Percentiles rank a stretch among this genome's conserved stretches.
Evolutionary conservation across 148 eudicot species (phyloP).

Genomic region (Camellia lanceoleosa): DNA sequence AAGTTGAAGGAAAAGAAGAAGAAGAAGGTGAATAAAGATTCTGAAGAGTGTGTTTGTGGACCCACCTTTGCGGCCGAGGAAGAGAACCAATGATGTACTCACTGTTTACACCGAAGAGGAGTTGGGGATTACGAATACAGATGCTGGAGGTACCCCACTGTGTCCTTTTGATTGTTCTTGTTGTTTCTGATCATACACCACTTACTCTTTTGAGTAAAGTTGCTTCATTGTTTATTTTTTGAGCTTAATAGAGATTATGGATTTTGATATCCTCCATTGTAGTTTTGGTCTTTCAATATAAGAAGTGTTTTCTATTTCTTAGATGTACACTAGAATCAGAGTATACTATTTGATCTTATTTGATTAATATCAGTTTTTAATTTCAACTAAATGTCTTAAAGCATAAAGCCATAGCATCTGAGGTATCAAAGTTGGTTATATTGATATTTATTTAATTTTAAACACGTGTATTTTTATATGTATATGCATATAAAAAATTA

Average conservation of each 20-base stretch:
- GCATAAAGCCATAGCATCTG: background rate
- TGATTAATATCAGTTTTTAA: background rate
- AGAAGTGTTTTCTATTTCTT: background rate
- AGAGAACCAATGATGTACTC: conserved; percentile 62
- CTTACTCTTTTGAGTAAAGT: too few species aligned
- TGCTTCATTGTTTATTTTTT: too few species aligned
- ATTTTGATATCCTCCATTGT: background rate
- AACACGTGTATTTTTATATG: too few species aligned
- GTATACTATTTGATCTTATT: background rate
- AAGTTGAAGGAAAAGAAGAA: background rate
- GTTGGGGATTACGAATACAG: conserved; percentile 52
- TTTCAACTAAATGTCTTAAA: background rate
- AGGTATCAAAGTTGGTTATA: too few species aligned
- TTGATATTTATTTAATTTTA: too few species aligned
- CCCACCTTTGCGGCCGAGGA: conserved; percentile 36
- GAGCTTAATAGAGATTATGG: background rate
- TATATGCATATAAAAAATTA: too few species aligned
- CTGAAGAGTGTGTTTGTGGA: conserved; percentile 19
- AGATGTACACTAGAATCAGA: background rate
- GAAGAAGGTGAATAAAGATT: conserved; percentile 10
- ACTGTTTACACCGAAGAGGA: conserved; percentile 60
- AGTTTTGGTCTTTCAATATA: background rate
- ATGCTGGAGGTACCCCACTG: conserved; percentile 61
- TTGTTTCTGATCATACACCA: conserved; percentile 47
- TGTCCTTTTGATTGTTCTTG: conserved; percentile 91